These are phyloP conservation scores for Rhodotorula sp. DNA, from an alignment of 1,284 basidiomycete genomes.

Conservation along the genomic window DNA sequence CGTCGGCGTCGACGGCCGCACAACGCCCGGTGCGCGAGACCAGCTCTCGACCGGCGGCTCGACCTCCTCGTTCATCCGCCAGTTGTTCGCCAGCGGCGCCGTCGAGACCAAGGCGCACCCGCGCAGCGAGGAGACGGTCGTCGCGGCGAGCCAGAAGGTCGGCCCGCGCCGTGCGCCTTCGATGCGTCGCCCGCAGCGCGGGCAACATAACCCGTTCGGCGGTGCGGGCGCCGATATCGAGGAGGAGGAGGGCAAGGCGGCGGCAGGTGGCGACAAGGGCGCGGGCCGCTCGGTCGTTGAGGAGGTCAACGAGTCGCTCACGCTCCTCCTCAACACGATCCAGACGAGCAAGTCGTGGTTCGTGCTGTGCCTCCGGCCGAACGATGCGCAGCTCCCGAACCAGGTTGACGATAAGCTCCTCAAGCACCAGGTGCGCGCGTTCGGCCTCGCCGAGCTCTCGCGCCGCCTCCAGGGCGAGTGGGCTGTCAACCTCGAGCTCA, in stretches of 20 bases:
- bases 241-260: constrained; percentile 49
- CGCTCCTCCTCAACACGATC: constrained; percentile 38
- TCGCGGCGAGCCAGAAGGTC: constrained; percentile 86
- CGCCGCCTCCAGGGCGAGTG: constrained; percentile 66
- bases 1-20: constrained; percentile 39
- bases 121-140: constrained; percentile 87
- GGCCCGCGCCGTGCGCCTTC: constrained; percentile 92
- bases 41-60: constrained; percentile 66
- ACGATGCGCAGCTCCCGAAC: constrained; percentile 90
- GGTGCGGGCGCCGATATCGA: constrained; percentile 55
- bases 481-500: constrained; percentile 80
- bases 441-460: constrained; percentile 78
- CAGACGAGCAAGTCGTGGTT: constrained; percentile 63
- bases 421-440: constrained; percentile 84
- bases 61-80: constrained; percentile 85
- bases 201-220: constrained; percentile 54
- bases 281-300: constrained; percentile 28
- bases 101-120: constrained; percentile 90
- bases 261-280: neutral
- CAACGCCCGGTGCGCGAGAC: constrained; percentile 31
- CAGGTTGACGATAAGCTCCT: constrained; percentile 89
- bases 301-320: constrained; percentile 37
- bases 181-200: constrained; percentile 63
- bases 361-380: constrained; percentile 89
- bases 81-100: constrained; percentile 81